Base-by-base conservation (phyloP, 345 rosid genomes). In the Arabis alpina region DNA sequence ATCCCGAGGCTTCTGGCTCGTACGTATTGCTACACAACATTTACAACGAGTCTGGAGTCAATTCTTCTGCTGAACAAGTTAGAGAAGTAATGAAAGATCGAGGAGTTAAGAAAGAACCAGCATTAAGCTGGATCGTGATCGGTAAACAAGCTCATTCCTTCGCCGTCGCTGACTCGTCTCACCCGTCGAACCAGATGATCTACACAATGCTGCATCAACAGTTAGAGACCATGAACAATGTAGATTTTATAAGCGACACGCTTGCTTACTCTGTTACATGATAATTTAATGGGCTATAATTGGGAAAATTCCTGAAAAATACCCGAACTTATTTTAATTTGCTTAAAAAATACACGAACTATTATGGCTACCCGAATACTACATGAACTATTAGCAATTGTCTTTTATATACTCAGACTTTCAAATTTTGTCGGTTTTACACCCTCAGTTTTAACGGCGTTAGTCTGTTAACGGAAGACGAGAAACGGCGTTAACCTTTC, bases 61-160 rank as follows among this genome's bases (percentile, higher is more conserved):
- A 65, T 15, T 30, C 72, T 34, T 73, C 59, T n/a, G 87, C 68
- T 47, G 77, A 49, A 8, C 50, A 76, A 13, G 73, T 80, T 12
- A 81, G 80, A 68, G 79, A 68, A 27, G 10, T 74, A 62, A 83
- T 85, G 87, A 72, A 50, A 69, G 73, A 65, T 30, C 66, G 61
- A 50, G 76, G 81, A 13, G 66, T 85, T 14, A 85, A 63, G 77
- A 85, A 85, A 76, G 83, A 85, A 67, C 85, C 89, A 13, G 87
- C 84, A 27, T 48, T 76, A 19, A 85, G 89, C 71, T 80, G 81
- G 82, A 80, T 85, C 47, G 61, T 78, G 64, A 79, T 80, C 5
- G 57, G 76, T 50, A 74, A 57, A 37, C 16, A 63, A 56, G 14
- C 79, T 50, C 82, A 79, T 80, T 74, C 56, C 0, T 80, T 79